Conservation (phyloP, 2,329 filamentous ascomycete species). For the Purpureocillium lavendulum region DNA sequence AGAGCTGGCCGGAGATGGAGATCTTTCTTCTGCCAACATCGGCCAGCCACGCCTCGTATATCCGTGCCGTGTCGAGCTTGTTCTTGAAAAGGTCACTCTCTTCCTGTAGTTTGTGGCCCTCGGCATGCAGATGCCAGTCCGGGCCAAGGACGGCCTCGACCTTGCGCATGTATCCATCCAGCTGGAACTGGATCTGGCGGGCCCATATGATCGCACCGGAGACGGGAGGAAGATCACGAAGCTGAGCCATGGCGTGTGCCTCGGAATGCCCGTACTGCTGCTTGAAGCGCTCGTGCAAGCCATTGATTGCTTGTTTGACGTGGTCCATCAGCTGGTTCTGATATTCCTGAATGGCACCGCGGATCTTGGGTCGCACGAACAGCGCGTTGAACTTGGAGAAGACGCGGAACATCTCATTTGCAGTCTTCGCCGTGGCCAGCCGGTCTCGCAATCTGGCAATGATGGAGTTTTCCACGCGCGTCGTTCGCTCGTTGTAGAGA, state of each 20-base stretch:
- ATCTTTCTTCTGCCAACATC: conserved; percentile 86
- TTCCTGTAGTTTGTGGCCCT: conserved; percentile 86
- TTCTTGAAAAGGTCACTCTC: conserved; percentile 92
- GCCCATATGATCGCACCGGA: conserved; percentile 98
- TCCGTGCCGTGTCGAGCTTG: conserved; percentile 87
- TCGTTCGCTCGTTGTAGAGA: conserved; percentile 94
- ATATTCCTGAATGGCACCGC: conserved; percentile 94
- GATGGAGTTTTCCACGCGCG: conserved; percentile 96
- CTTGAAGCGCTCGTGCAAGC: conserved; percentile 94
- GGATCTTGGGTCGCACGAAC: conserved; percentile 97
- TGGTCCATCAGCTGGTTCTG: conserved; percentile 97
- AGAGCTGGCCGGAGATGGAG: conserved; percentile 84
- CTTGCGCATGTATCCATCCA: conserved; percentile 96
- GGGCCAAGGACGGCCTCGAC: conserved; percentile 96
- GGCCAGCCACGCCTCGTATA: conserved; percentile 91
- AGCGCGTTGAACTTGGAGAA: conserved; percentile 99
- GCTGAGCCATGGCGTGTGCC: conserved; percentile 94
- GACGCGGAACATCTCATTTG: conserved; percentile 99
- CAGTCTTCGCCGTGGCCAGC: conserved; percentile 89
- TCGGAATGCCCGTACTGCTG: conserved; percentile 98
- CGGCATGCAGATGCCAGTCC: conserved; percentile 89
- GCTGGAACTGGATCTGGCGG: conserved; percentile 89
- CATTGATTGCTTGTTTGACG: conserved; percentile 91
- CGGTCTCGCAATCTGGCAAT: conserved; percentile 90
- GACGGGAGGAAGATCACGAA: conserved; percentile 90